Evolutionary conservation across 1,284 basidiomycete genomes (phyloP), one percentile per base, ranked within the genome.

Genomic region (Gastroboletus turbinatus): DNA sequence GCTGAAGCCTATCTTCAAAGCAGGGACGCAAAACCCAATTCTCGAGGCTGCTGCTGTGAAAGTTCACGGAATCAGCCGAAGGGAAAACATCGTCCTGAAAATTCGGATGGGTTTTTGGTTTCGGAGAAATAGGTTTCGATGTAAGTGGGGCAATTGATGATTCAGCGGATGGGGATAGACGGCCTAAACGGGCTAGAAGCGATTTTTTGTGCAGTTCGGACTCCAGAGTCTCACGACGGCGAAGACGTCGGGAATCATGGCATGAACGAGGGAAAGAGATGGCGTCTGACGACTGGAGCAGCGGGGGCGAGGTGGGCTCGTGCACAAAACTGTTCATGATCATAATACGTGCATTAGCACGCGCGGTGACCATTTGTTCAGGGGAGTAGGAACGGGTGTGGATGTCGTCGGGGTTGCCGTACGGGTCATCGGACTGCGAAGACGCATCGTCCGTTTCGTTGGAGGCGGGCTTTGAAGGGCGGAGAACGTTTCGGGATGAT

Each of bases 1-100:
- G 74, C 23, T 74, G 70, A 61, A 80, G 73, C 25, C 88, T 78
- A 55, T 91, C 87, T 67, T 92, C 90, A 67, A 90, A 91, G 65
- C 85, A 87, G 19, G 87, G 84, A 6, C 90, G 82, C 33, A 75
- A 72, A 57, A 83, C 78, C 90, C 90, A 92, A 23, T 73, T 78
- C 52, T 77, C 78, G 43, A 92, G 73, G 49, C 87, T 85, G 17
- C 74, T 75, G 63, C 85, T 88, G 48, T 71, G 75, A 23, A 69
- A 58, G 25, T 73, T 73, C 30, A 84, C 66, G 19, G 71, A 72
- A 36, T 71, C 73, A 16, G 73, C 64, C 39, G 75, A 70, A 17
- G 50, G 75, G 67, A 82, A 77, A 25, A 76, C 75, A 29, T 76
- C 72, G 47, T 81, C 80, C 72, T 57, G 49, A 35, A 59, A 50